Percentiles rank a stretch among this genome's conserved stretches.
Conservation (phyloP, 1,284 basidiomycete species). For the Phellopilus nigrolimitatus region DNA sequence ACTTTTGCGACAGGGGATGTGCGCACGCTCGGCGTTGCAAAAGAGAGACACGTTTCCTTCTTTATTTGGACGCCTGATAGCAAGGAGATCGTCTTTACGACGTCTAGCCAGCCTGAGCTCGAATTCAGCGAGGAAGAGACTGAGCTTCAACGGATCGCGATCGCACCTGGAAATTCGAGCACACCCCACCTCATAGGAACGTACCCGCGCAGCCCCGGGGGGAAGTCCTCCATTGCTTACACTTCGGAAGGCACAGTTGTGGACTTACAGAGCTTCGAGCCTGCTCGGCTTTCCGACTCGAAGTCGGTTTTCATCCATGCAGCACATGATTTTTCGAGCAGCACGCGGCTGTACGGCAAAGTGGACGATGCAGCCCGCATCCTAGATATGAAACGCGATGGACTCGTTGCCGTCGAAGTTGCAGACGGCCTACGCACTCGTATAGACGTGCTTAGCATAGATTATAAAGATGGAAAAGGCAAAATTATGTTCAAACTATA, state of each 20-base stretch:
- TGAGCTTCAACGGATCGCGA: slow-evolving; percentile 8
- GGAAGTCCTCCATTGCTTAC: not conserved
- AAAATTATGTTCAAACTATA: slow-evolving; percentile 10
- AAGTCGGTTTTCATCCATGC: slow-evolving; percentile 7
- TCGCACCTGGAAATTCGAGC: not conserved
- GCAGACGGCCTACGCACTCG: slow-evolving; percentile 17
- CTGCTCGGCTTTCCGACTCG: slow-evolving; percentile 12
- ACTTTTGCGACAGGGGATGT: slow-evolving; percentile 17
- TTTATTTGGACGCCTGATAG: slow-evolving; percentile 22
- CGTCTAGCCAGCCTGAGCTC: not conserved
- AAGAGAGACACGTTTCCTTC: slow-evolving; percentile 13
- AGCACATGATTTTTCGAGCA: not conserved
- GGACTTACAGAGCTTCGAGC: slow-evolving; percentile 15
- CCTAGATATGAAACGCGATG: slow-evolving; percentile 15
- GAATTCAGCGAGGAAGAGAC: slow-evolving; percentile 10
- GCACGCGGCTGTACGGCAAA: slow-evolving; percentile 17
- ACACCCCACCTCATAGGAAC: not conserved
- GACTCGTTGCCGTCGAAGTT: slow-evolving; percentile 20
- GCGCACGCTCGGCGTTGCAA: slow-evolving; percentile 12
- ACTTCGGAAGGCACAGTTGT: slow-evolving; percentile 5
- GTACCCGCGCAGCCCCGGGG: slow-evolving; percentile 2
- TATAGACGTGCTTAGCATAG: slow-evolving; percentile 15
- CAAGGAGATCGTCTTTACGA: slow-evolving; percentile 13
- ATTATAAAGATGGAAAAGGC: slow-evolving; percentile 2
- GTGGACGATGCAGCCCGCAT: slow-evolving; percentile 15